phyloP scores from a whole-genome alignment of 371 early-diverging fungal species.

The Rhizopus arrhizus region DNA sequence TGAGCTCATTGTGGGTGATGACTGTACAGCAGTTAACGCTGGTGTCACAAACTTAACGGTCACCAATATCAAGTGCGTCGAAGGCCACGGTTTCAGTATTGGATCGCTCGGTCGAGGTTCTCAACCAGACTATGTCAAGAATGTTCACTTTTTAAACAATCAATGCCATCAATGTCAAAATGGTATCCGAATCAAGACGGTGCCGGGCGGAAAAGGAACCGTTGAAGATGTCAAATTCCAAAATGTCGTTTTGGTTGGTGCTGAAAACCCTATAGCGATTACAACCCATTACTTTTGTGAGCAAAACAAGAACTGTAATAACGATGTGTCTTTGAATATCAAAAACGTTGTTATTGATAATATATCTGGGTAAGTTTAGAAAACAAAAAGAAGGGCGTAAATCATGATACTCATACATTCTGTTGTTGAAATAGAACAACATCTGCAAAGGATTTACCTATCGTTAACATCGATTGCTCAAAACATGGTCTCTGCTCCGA shows the following conservation, averaged over 20 bases:
- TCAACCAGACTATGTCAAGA: conserved; percentile 25
- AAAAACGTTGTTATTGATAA: conserved; percentile 28
- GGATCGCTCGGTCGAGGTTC: conserved; percentile 40
- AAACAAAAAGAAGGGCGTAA: too few species aligned
- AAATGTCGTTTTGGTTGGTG: conserved; percentile 22
- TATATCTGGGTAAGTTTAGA: conserved; percentile 24
- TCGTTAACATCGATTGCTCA: conserved; percentile 31
- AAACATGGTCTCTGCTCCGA: conserved; percentile 27
- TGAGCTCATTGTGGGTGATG: conserved; percentile 33
- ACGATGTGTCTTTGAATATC: conserved; percentile 28
- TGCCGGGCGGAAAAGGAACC: conserved; percentile 36
- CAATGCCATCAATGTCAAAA: conserved; percentile 39
- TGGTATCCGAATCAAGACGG: conserved; percentile 46
- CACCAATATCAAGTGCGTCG: conserved; percentile 26
- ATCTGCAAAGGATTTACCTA: conserved; percentile 17
- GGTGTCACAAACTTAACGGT: conserved; percentile 36
- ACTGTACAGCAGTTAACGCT: conserved; percentile 41
- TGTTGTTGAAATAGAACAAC: conserved; percentile 6
- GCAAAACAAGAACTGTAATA: conserved; percentile 23
- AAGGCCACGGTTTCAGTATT: conserved; percentile 42
- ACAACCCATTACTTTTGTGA: conserved; percentile 47
- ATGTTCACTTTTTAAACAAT: conserved; percentile 25
- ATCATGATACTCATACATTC: too few species aligned
- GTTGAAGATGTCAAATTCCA: conserved; percentile 31
- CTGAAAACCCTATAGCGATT: conserved; percentile 35